Conservation (phyloP, 1,284 basidiomycete species). For the Pascua guehoae region DNA sequence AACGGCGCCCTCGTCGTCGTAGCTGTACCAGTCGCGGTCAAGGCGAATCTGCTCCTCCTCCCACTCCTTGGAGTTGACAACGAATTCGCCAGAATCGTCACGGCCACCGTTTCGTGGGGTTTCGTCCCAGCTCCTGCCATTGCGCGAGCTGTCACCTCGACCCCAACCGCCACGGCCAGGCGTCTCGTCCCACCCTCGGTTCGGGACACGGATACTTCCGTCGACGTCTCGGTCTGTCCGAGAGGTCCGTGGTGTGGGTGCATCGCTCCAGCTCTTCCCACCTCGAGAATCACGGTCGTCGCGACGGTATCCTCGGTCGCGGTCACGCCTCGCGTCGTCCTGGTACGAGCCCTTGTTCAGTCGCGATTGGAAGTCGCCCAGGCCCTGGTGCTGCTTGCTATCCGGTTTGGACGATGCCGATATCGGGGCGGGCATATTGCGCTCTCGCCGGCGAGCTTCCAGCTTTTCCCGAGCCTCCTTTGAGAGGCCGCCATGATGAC, state of each 20-base stretch:
- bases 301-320: slow-evolving; percentile 18
- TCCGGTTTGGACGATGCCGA: slow-evolving; percentile 16
- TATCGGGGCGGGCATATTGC: slow-evolving; percentile 55
- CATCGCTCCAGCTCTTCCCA: slow-evolving; percentile 45
- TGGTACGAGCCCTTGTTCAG: slow-evolving; percentile 53
- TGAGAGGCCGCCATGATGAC: slow-evolving; percentile 83
- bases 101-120: slow-evolving; percentile 64
- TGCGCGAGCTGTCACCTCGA: slow-evolving; percentile 23
- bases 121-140: slow-evolving; percentile 65
- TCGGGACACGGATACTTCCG: slow-evolving; percentile 76
- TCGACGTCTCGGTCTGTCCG: slow-evolving; percentile 61
- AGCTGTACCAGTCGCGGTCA: slow-evolving; percentile 91
- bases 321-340: slow-evolving; percentile 38
- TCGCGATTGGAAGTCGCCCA: slow-evolving; percentile 48
- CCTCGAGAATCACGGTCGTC: slow-evolving; percentile 15
- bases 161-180: slow-evolving; percentile 58
- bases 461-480: slow-evolving; percentile 66
- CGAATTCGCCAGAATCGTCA: slow-evolving; percentile 50
- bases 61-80: slow-evolving; percentile 68
- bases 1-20: slow-evolving; percentile 77
- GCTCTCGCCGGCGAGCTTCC: slow-evolving; percentile 68
- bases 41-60: slow-evolving; percentile 86
- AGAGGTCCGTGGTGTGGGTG: slow-evolving; percentile 63
- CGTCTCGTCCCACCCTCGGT: slow-evolving; percentile 85
- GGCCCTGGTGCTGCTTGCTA: slow-evolving; percentile 24